A percentile compares a stretch with the other conserved stretches of the same genome.
Conservation (phyloP, 768 basidiomycete genomes). For the Termitomyces sp. region DNA sequence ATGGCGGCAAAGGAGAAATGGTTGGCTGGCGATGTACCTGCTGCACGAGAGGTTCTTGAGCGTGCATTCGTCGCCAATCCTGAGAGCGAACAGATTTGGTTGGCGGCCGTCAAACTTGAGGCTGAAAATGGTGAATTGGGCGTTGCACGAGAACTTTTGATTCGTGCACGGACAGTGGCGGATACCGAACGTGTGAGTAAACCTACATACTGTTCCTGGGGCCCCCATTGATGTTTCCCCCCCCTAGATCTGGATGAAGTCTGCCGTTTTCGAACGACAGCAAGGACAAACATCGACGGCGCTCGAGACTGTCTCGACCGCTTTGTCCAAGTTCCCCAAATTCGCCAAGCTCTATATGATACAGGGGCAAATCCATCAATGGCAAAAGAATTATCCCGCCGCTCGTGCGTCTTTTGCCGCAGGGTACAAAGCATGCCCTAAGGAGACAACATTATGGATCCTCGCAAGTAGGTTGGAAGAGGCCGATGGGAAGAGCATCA, state of each 20-base stretch:
- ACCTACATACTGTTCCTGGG: neutral
- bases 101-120: constrained; percentile 96
- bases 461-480: constrained; percentile 89
- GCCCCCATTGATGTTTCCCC: neutral
- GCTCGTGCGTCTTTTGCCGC: constrained; percentile 82
- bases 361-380: constrained; percentile 86
- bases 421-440: constrained; percentile 85
- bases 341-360: constrained; percentile 97
- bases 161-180: constrained; percentile 86
- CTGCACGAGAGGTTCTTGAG: constrained; percentile 87
- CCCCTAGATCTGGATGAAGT: constrained; percentile 97
- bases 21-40: constrained; percentile 83
- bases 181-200: constrained; percentile 82
- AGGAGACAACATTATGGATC: constrained; percentile 84
- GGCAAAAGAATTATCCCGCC: constrained; percentile 52
- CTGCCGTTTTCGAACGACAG: constrained; percentile 91
- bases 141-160: constrained; percentile 83
- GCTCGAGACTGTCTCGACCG: constrained; percentile 69
- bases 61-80: constrained; percentile 92
- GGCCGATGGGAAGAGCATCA: constrained; percentile 87
- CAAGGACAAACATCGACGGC: constrained; percentile 75
- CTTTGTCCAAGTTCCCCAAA: constrained; percentile 81
- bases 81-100: constrained; percentile 96
- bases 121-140: constrained; percentile 91
- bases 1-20: constrained; percentile 99